Evolutionary conservation across 257 asterid species (phyloP), one percentile per base, ranked within the genome.

Genomic region (Solanum neorickii): DNA sequence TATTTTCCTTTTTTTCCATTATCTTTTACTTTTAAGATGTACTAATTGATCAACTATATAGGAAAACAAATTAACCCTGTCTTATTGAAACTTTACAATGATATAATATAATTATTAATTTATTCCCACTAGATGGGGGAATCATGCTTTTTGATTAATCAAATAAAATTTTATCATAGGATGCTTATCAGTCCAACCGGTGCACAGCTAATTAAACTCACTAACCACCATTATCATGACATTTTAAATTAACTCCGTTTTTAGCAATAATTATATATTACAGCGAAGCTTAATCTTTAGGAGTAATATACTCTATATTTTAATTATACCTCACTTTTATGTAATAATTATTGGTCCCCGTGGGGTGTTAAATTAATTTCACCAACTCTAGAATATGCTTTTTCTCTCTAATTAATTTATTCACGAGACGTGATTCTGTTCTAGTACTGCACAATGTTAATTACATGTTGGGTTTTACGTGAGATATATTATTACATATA

Each of bases 161-260:
- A 37, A 10, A 68, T 68, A 85, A 39, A 42, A 42, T 66, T 66
- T 37, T 86, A 62, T 86, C 86, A 76, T 86, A 37, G 86, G 65
- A 86, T 86, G 60, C 88, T 29, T 56, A 78, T 77, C 66, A 35
- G 23, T 86, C 78, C 86, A 86, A 31, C 86, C 18, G 72, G 88
- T 49, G 59, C 66, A 77, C 85, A 75, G 86, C 86, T 65, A 66
- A 66, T 66, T 66, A 59, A 56, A 75, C 75, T 77, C 88, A 12
- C 88, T 60, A 18, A 75, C 69, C 69, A 82, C 46, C 31, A 49
- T 82, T 49, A 49, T 82, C 69, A 49, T 82, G 20, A 29, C 39
- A 21, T 49, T 82, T 49, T 49, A 29, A 49, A 82, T 49, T 82
- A 49, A 31, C 20, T 49, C 85, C 12, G 31, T 18, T 82, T 82